A percentile compares a stretch with the other conserved stretches of the same genome.
Evolutionary conservation across 441 rosid genomes (phyloP).

Genomic region (Bocquillonia castaneifolia): DNA sequence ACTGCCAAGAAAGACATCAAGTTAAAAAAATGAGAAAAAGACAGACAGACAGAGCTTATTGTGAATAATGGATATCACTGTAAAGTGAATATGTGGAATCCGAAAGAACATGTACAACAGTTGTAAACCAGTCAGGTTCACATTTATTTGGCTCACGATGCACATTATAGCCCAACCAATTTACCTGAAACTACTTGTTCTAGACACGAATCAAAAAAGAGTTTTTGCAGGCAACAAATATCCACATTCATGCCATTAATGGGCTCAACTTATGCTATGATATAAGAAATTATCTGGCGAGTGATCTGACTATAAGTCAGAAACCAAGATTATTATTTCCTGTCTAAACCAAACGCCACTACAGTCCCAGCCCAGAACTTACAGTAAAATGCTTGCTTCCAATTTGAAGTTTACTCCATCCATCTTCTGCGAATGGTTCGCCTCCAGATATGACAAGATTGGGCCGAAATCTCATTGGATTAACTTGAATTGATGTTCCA

Average conservation of each 20-base stretch:
- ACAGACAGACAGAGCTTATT: background rate
- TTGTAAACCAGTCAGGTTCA: background rate
- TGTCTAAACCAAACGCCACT: background rate
- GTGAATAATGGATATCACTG: background rate
- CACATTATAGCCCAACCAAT: background rate
- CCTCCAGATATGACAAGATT: conserved; percentile 73
- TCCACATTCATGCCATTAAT: background rate
- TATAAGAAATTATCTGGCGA: background rate
- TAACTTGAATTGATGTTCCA: conserved; percentile 33
- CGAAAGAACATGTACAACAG: background rate
- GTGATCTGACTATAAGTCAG: background rate
- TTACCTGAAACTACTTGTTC: background rate
- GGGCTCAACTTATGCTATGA: background rate
- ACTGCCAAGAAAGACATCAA: conserved; percentile 36
- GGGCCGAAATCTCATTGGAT: conserved; percentile 75
- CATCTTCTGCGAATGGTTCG: conserved; percentile 78
- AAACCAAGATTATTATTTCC: too few relatives aligned
- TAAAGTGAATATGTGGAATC: background rate
- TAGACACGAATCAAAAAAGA: too few relatives aligned
- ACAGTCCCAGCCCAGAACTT: conserved; percentile 25
- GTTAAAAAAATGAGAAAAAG: background rate
- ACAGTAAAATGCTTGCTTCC: conserved; percentile 56
- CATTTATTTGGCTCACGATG: background rate
- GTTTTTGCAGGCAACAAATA: background rate
- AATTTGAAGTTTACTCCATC: conserved; percentile 61